These are phyloP conservation scores for Camelina hispida DNA, from an alignment of 345 rosid species.

Conservation along the genomic window DNA sequence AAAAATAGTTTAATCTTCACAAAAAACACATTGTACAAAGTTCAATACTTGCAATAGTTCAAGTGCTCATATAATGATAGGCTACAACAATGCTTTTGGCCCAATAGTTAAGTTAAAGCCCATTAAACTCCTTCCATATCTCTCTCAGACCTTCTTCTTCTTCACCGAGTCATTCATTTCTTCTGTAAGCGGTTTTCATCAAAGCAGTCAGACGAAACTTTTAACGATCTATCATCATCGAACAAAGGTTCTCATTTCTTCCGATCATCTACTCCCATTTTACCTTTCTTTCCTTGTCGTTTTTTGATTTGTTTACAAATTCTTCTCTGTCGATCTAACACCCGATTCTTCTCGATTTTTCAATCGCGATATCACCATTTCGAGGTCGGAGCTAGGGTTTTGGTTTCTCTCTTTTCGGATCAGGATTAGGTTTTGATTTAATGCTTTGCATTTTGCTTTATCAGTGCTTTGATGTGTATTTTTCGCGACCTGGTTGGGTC, in stretches of 20 bases:
- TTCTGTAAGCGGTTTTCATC: slow-evolving; percentile 25
- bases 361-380: slow-evolving; percentile 9
- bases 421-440: not conserved
- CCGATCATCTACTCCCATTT: slow-evolving; percentile 18
- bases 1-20: not conserved
- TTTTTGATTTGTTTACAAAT: not conserved
- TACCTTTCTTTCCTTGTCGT: not conserved
- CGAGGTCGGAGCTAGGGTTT: not conserved
- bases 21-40: too few species aligned
- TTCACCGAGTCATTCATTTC: not conserved
- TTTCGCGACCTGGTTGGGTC: not conserved
- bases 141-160: not conserved
- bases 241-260: slow-evolving; percentile 35
- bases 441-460: not conserved
- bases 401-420: not conserved
- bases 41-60: too few species aligned
- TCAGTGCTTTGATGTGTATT: not conserved
- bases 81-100: not conserved
- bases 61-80: not conserved
- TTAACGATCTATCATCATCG: slow-evolving; percentile 25
- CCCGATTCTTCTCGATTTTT: not conserved
- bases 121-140: slow-evolving; percentile 1
- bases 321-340: slow-evolving; percentile 4
- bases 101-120: slow-evolving; percentile 6
- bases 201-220: slow-evolving; percentile 13